Evolutionary conservation across 2,329 filamentous ascomycete genomes (phyloP).

Genomic region (Aspergillus costaricaensis): DNA sequence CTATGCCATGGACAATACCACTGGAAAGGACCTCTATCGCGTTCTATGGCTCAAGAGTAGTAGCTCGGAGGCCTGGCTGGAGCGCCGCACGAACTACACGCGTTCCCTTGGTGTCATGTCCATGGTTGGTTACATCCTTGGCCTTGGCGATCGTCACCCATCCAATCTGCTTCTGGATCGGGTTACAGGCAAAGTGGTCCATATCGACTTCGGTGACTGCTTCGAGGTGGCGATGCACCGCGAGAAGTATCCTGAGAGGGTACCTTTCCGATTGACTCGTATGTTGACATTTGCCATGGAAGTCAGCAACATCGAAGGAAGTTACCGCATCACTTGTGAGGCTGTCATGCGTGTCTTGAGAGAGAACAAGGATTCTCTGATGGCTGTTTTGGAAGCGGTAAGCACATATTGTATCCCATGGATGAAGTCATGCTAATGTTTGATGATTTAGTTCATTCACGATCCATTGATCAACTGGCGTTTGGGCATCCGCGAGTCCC

Average conservation of each 20-base stretch:
- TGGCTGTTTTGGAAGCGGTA: slow-evolving; percentile 97
- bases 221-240: slow-evolving; percentile 99
- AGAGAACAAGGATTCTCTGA: slow-evolving; percentile 96
- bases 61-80: slow-evolving; percentile 96
- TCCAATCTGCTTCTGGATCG: slow-evolving; percentile 98
- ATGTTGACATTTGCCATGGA: slow-evolving; percentile 99
- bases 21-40: slow-evolving; percentile 95
- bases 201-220: slow-evolving; percentile 99
- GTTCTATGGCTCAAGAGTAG: slow-evolving; percentile 99
- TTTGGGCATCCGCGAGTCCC: slow-evolving; percentile 65
- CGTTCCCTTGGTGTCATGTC: slow-evolving; percentile 97
- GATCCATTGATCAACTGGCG: slow-evolving; percentile 99
- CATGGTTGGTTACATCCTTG: slow-evolving; percentile 99
- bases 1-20: slow-evolving; percentile 98
- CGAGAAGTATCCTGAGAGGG: slow-evolving; percentile 96
- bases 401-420: slow-evolving; percentile 45
- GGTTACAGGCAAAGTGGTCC: slow-evolving; percentile 92
- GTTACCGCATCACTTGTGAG: slow-evolving; percentile 96
- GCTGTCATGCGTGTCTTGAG: slow-evolving; percentile 96
- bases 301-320: slow-evolving; percentile 98
- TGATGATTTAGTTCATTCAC: slow-evolving; percentile 80
- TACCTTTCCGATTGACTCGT: slow-evolving; percentile 94
- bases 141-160: slow-evolving; percentile 92
- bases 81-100: slow-evolving; percentile 97
- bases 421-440: slow-evolving; percentile 18